Evolutionary conservation across 495 filamentous ascomycete species (phyloP), one percentile per base, ranked within the genome.

Genomic region (Glarea lozoyensis): DNA sequence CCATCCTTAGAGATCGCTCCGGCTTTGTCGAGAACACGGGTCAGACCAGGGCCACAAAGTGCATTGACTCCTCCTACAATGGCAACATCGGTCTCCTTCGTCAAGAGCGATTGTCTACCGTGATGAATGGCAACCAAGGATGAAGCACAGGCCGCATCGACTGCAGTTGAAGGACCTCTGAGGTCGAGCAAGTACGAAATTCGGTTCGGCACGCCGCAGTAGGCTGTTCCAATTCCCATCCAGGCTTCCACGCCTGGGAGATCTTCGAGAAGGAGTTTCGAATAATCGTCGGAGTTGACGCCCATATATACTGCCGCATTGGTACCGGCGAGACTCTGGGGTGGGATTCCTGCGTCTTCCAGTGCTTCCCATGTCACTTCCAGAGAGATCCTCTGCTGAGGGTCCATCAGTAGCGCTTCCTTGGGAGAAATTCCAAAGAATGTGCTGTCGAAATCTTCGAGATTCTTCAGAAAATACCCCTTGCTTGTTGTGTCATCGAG

Each of bases 261-360:
- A 90, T 82, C 52, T 94, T 88, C 60, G 82, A 78, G 69, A 85
- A 94, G 48, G 93, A 88, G 42, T 92, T 85, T 45, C 83, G 88
- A 1, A 88, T 89, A 66, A 89, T 35, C 86, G 37, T 88, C 88
- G 55, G 90, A 90, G 58, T 92, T 93, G 13, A 85, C 87, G 18
- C 88, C 88, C 35, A 94, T 84, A 6, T 86, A 75, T 57, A 89
- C 81, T 12, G 23, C 39, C 16, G 86, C 68, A 46, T 82, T 77
- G 1, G 87, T 88, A 1, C 86, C 87, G 1, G 85, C 84, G 0
- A 88, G 89, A 43, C 82, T 70, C 57, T 92, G 84, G 0, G 85
- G 82, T 18, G 90, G 82, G 53, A 88, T 86, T 0, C 88, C 88
- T 19, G 86, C 84, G 78, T 85, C 86, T 20, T 80, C 76, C 23